Evolutionary conservation across 2,329 filamentous ascomycete species (phyloP), one percentile per base, ranked within the genome.

Genomic region (Trichoderma pleuroti): DNA sequence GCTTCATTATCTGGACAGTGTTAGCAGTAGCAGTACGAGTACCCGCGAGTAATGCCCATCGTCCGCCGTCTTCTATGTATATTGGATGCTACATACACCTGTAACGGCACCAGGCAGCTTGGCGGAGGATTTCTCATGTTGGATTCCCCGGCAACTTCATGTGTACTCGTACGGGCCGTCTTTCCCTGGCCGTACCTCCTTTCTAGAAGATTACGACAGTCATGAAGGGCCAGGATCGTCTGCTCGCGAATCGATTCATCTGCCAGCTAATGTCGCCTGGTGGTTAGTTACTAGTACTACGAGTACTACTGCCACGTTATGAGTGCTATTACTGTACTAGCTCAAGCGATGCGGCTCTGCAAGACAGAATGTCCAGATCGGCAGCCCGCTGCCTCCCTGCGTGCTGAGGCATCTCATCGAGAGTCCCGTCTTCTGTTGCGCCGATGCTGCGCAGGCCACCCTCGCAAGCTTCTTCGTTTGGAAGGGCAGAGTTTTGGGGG

Each of bases 171-270:
- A 26, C 32, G 30, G 24, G 18, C 52, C 56, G 14, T 57, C 6
- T 18, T n/a, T 54, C 63, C 63, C 7, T 42, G 49, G 63, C 11
- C n/a, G 32, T 36, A 39, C 63, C 49, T 57, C 63, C 49, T 66
- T 66, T 66, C 63, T 57, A 30, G 49, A 66, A 66, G 34, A 66
- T 66, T 66, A 57, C 34, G 49, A 28, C 49, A 54, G 32, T 57
- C 54, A 42, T 66, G 26, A 57, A 5, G 18, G 32, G 32, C 34
- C 49, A 24, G 52, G 49, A 34, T 10, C 34, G 34, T 42, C 49
- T 12, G 5, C 34, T 66, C 63, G 63, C 63, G 63, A 66, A 66
- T 66, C 63, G 54, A 68, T n/a, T 49, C 28, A 61, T 36, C 65
- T 49, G 16, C 16, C 36, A 61, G 14, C 39, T 21, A 61, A 68